A percentile compares a stretch with the other conserved stretches of the same genome.
Conservation (phyloP, 2,329 filamentous ascomycete genomes). For the Cyanodermella asteris region DNA sequence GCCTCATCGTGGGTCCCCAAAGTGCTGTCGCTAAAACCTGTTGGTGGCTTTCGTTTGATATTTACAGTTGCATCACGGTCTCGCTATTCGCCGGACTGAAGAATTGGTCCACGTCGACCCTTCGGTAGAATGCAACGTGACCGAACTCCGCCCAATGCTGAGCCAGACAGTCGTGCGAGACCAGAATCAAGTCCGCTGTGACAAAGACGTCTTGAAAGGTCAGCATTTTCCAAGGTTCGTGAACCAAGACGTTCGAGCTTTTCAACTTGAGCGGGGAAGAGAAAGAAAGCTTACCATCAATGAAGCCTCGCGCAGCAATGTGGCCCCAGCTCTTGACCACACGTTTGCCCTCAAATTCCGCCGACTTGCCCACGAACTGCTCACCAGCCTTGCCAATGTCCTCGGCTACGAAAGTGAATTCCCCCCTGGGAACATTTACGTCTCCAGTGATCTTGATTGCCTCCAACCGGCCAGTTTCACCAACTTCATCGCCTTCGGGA, state of each 20-base stretch:
- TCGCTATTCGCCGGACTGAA: no score
- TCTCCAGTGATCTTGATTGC: conserved; percentile 87
- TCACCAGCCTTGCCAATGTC: conserved; percentile 51
- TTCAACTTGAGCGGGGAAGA: no score
- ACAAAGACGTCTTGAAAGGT: conserved; percentile 46
- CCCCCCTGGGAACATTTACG: conserved; percentile 67
- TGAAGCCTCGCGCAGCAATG: conserved; percentile 52
- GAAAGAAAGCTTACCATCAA: conserved; percentile 36
- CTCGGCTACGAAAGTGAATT: conserved; percentile 59
- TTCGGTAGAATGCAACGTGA: conserved; percentile 38
- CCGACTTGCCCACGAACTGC: conserved; percentile 40
- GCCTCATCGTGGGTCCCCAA: no score
- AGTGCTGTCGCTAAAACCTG: no score
- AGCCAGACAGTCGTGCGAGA: conserved; percentile 55
- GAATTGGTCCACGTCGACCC: conserved; percentile 34
- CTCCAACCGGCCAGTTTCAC: conserved; percentile 46
- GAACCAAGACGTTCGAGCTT: no score
- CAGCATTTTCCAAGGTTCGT: conserved; percentile 3
- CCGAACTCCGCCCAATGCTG: conserved; percentile 54
- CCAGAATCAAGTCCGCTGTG: conserved; percentile 51
- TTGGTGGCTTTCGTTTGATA: no score
- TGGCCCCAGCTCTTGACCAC: conserved; percentile 58
- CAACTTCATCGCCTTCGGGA: neutral
- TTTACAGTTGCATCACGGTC: no score
- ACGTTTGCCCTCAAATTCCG: conserved; percentile 49